Conservation (phyloP, 164 flowering plant species). For the Magnolia officinalis region DNA sequence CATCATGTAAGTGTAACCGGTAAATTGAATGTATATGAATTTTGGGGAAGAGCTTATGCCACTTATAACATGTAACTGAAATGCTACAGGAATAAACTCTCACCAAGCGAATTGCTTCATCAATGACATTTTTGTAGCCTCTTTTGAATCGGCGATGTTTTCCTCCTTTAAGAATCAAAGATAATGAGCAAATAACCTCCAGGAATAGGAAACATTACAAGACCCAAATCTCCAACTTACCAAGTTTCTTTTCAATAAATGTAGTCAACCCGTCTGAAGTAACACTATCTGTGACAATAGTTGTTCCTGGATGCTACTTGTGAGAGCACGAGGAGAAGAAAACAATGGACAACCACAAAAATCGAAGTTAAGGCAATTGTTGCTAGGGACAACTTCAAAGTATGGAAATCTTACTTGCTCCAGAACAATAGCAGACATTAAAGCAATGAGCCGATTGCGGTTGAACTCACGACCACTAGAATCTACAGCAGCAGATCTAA, state of each 20-base stretch:
- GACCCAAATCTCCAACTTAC: slow-evolving; percentile 31
- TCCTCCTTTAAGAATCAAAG: slow-evolving; percentile 53
- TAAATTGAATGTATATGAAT: background rate
- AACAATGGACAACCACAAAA: background rate
- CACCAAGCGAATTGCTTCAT: slow-evolving; percentile 98
- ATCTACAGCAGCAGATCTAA: slow-evolving; percentile 99
- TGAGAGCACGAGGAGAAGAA: slow-evolving; percentile 11
- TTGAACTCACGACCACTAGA: slow-evolving; percentile 83
- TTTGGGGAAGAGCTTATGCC: slow-evolving; percentile 2
- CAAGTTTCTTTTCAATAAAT: slow-evolving; percentile 91
- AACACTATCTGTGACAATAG: slow-evolving; percentile 97
- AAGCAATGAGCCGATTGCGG: slow-evolving; percentile 88
- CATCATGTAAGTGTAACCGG: background rate
- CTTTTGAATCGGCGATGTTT: slow-evolving; percentile 95
- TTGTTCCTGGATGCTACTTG: slow-evolving; percentile 87
- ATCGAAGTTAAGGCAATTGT: background rate
- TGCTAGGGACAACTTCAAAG: background rate
- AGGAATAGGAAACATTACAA: background rate
- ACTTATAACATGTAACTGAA: background rate
- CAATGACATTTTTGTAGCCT: slow-evolving; percentile 98
- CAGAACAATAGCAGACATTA: slow-evolving; percentile 90
- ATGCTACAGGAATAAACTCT: slow-evolving; percentile 9
- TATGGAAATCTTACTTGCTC: slow-evolving; percentile 59
- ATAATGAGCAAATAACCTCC: slow-evolving; percentile 11
- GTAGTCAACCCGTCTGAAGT: slow-evolving; percentile 94